Conservation (phyloP, 2,329 filamentous ascomycete species). For the Calonectria henricotiae region DNA sequence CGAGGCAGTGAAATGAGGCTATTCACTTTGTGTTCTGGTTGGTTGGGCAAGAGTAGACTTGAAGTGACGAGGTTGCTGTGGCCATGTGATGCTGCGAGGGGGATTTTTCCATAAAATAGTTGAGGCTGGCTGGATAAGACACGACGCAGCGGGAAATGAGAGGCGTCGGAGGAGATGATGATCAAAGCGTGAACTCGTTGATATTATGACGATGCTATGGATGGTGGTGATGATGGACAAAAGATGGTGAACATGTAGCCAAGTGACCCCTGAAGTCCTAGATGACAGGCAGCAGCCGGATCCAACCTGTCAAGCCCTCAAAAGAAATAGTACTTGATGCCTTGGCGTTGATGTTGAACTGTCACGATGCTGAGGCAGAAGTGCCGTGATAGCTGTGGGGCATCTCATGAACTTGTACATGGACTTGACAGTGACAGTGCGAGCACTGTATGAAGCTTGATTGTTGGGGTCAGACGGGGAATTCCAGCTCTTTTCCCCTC, state of each 20-base stretch:
- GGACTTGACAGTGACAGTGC: constrained; percentile 40
- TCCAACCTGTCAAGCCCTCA: constrained; percentile 41
- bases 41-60: neutral
- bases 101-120: neutral
- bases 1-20: constrained; percentile 2
- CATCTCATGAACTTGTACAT: constrained; percentile 36
- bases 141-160: constrained; percentile 13
- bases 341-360: constrained; percentile 5
- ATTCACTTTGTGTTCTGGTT: constrained; percentile 18
- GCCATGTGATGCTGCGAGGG: constrained; percentile 6
- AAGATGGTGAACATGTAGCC: neutral
- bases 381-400: constrained; percentile 45
- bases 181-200: neutral
- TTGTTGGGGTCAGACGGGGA: constrained; percentile 5
- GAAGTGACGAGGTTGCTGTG: constrained; percentile 3
- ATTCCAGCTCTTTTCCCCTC: neutral
- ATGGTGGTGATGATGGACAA: neutral
- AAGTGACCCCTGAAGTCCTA: constrained; percentile 3
- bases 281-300: constrained; percentile 41
- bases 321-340: constrained; percentile 44
- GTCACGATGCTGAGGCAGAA: constrained; percentile 20
- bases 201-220: constrained; percentile 19
- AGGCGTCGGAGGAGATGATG: neutral
- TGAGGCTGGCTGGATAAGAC: constrained; percentile 9
- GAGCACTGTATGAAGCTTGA: constrained; percentile 38